Evolutionary conservation across 805 yeast genomes (phyloP).

Genomic region (Wickerhamomyces bisporus): DNA sequence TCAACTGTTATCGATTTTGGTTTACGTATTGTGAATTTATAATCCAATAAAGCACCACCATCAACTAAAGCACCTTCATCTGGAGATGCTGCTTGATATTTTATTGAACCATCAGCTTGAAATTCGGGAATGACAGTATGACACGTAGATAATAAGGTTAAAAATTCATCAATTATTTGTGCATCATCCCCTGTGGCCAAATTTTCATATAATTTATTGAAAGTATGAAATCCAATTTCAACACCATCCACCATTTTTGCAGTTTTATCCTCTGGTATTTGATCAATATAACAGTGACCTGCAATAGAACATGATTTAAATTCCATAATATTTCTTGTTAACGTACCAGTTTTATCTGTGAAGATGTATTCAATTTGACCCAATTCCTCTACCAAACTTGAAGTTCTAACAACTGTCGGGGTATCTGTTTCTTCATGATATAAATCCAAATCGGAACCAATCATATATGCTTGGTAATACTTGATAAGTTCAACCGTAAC

Average conservation of each 20-base stretch:
- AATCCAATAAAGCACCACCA: conserved; percentile 90
- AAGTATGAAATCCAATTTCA: conserved; percentile 73
- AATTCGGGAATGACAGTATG: conserved; percentile 97
- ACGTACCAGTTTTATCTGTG: conserved; percentile 96
- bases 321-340: conserved; percentile 95
- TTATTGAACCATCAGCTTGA: conserved; percentile 56
- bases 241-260: conserved; percentile 73
- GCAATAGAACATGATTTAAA: conserved; percentile 91
- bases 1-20: conserved; percentile 77
- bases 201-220: conserved; percentile 53
- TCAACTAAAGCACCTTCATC: conserved; percentile 98
- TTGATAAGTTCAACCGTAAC: conserved; percentile 96
- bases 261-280: conserved; percentile 85
- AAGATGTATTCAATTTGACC: conserved; percentile 96
- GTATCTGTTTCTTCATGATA: conserved; percentile 85
- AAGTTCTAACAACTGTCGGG: conserved; percentile 92
- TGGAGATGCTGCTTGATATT: conserved; percentile 98
- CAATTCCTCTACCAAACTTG: conserved; percentile 91
- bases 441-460: conserved; percentile 91
- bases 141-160: conserved; percentile 82
- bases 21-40: conserved; percentile 74
- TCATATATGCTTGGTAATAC: conserved; percentile 91
- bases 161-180: conserved; percentile 61
- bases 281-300: conserved; percentile 82
- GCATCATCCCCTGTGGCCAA: conserved; percentile 42